Base-by-base conservation (phyloP, 2,329 filamentous ascomycete genomes). In the Aspergillus sp. region DNA sequence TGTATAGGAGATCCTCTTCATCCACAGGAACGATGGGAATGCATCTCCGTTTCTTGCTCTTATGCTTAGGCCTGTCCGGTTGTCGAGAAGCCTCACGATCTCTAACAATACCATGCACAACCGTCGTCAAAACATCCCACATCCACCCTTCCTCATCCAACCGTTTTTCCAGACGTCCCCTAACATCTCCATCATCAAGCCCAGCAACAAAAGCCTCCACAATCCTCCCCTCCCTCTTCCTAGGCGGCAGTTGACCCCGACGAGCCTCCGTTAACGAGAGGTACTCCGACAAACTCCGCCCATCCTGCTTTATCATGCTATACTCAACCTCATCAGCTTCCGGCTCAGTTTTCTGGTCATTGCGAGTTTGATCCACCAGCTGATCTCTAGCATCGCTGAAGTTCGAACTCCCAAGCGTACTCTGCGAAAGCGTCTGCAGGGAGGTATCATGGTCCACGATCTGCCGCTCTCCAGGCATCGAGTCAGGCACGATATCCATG, bases 181-280 rank as follows among this genome's bases (percentile, higher is more conserved):
- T 56, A n/a, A 56, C 41, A 13, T 32, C 30, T 3, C 33, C n/a
- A 46, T 61, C 55, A 6, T 51, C 49, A 17, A 68, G 47, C 7
- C 67, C 68, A 5, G 50, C 49, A 47, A 70, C 54, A 48, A 71
- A 69, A 2, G 52, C 51, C 41, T 58, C 51, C 5, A 68, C 57
- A 27, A 66, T 49, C 6, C 50, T 35, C 2, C 47, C 41, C 32
- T 64, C 60, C 15, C 52, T 52, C 5, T 50, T 43, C 12, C 51
- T 45, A 3, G 49, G 49, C 2, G 50, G 55, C n/a, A 58, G 46
- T 3, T 49, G 25, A 2, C 45, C 33, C 5, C 59, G 53, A 6
- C 62, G 42, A 4, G 45, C 32, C 17, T 57, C 49, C 4, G 59
- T 61, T 9, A 47, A 56, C 7, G 54, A 49, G 25, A 65, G 52